Base-by-base conservation (phyloP, 2,329 filamentous ascomycete species). In the Zymoseptoria pseudotritici region DNA sequence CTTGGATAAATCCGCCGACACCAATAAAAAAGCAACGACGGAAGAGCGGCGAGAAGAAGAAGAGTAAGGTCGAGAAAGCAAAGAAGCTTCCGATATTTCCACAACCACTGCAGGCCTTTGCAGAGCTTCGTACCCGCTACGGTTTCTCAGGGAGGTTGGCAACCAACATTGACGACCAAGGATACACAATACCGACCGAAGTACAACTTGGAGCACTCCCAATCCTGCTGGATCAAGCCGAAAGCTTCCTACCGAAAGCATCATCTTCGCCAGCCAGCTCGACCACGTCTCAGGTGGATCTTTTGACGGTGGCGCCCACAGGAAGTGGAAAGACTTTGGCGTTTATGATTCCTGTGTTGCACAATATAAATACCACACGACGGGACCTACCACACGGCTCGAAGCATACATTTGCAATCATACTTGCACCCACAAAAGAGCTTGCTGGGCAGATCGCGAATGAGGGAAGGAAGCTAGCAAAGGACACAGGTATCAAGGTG, bases 311-410 rank as follows among this genome's bases (percentile, higher is more conserved):
- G 51, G 94, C 94, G 2, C 94, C 94, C 1, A 99, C 94, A 0
- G 94, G 94, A 22, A 97, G 93, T 73, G 94, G 94, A 52, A 99
- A 99, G 79, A 99, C 94, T 0, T 79, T 99, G 64, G 91, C 91
- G 19, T 99, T 97, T 70, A 76, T 97, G 68, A 89, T 99, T 50
- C 92, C 93, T 0, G 82, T 91, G 2, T 86, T 99, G 67, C 88
- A 96, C 70, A 82, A 84, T 53, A 86, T 96, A 19, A 65, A 74
- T n/a, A 65, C 67, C 2, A 65, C 72, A 50, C 66, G 67, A 20
- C 72, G 71, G 31, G 60, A 62, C 7, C 54, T 61, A n/a, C 29
- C 61, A 17, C 46, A 56, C n/a, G 24, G 46, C 13, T 36, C 54
- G 3, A 61, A 61, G 61, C 42, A 64, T 3, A 72, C 73, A 22